A percentile compares a stretch with the other conserved stretches of the same genome.
Evolutionary conservation across 1,284 basidiomycete genomes (phyloP).

Genomic region (Malassezia restricta): DNA sequence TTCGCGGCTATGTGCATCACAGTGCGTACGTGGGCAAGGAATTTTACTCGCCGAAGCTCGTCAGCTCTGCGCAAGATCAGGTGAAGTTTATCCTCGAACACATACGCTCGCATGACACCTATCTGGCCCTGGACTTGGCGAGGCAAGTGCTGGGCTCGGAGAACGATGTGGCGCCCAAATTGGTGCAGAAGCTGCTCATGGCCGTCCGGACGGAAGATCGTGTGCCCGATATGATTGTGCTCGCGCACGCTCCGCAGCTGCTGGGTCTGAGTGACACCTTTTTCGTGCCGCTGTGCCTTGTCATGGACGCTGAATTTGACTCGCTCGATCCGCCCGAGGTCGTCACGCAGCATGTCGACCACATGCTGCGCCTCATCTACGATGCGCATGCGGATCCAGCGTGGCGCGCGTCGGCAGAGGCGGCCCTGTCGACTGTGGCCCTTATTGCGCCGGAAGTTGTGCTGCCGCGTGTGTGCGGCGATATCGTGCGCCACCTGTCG

Average conservation of each 20-base stretch:
- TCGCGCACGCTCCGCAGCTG: conserved; percentile 32
- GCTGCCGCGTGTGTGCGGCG: conserved; percentile 24
- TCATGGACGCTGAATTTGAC: conserved; percentile 1
- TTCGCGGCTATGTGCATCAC: conserved; percentile 22
- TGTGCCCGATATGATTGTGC: conserved; percentile 34
- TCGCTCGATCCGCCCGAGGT: conserved; percentile 28
- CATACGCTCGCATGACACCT: neutral
- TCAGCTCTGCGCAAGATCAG: neutral
- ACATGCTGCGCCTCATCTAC: conserved; percentile 20
- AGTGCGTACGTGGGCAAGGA: conserved; percentile 15
- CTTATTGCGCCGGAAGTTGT: conserved; percentile 31
- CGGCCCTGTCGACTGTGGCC: conserved; percentile 30
- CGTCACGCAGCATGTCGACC: conserved; percentile 23
- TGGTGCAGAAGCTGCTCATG: neutral
- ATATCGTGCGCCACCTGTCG: conserved; percentile 23
- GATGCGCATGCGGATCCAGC: conserved; percentile 17
- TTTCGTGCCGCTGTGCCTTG: conserved; percentile 39
- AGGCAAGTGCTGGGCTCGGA: neutral
- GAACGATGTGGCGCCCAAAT: neutral
- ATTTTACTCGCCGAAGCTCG: neutral
- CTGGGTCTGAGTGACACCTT: conserved; percentile 23
- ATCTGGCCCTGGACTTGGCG: conserved; percentile 1
- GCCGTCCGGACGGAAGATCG: conserved; percentile 15
- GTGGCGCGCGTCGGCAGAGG: conserved; percentile 27
- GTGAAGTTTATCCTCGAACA: neutral